Evolutionary conservation across 2,329 filamentous ascomycete species (phyloP), one percentile per base, ranked within the genome.

Genomic region (Huntiella savannae): DNA sequence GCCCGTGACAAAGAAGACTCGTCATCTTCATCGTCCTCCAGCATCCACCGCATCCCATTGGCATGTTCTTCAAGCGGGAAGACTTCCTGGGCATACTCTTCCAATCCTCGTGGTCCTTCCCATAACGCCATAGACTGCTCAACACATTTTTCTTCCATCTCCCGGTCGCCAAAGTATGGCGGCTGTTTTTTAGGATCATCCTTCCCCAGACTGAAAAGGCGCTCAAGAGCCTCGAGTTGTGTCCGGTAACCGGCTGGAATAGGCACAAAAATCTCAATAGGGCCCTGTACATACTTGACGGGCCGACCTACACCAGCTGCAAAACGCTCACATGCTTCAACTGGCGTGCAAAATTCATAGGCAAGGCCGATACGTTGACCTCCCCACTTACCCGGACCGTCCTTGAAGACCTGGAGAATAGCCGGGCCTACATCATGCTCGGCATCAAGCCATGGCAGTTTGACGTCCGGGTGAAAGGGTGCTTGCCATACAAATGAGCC

Each of bases 361-460:
- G 88, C 86, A 41, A 96, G 70, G 12, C 87, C 84, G 51, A 96
- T 83, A 49, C 87, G 67, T 56, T 71, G 66, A 44, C 67, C 68
- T n/a, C 79, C 78, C 87, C 88, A 96, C 60, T 84, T 86, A 53
- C 71, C 69, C 4, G 82, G 73, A 1, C 88, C 88, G 59, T 96
- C 87, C 62, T 95, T 96, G 70, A 96, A 88, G 47, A 96, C 79
- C 59, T 96, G 88, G 47, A 94, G 67, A 40, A 96, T 75, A 2
- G 88, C 84, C 1, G 91, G 86, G 3, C 91, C 91, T 38, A 95
- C 80, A 55, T 98, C 91, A 57, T 96, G 88, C 62, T 96, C 91
- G 4, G 87, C 86, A 57, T 98, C 91, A 35, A 98, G 68, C 86
- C 88, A 98, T 0, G 91, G 91, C 34, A 98, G 69, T 52, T 85